Evolutionary conservation across 2,329 filamentous ascomycete genomes (phyloP).

Genomic region (Venturia oleaginea): DNA sequence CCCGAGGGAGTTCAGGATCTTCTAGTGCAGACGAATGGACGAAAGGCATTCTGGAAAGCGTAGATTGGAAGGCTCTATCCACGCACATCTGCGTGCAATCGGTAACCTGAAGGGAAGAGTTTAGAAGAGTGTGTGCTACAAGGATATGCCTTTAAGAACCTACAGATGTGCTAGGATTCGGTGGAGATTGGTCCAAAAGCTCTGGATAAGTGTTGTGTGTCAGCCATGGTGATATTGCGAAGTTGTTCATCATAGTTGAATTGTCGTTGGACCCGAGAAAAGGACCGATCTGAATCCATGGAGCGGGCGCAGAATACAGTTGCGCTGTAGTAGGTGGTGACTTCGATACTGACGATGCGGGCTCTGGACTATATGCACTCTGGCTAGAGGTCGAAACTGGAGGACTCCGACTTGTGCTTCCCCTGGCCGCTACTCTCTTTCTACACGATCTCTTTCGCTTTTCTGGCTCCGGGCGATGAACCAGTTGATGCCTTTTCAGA

Average conservation of each 20-base stretch:
- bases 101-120: too few species aligned
- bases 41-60: background rate
- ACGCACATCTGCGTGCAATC: conserved; percentile 1
- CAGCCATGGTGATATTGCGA: background rate
- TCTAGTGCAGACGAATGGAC: background rate
- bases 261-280: background rate
- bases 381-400: background rate
- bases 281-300: background rate
- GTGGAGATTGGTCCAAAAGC: background rate
- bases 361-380: background rate
- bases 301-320: background rate
- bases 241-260: background rate
- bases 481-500: conserved; percentile 15
- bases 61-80: background rate
- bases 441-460: conserved; percentile 9
- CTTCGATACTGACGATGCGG: background rate
- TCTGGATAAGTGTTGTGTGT: conserved; percentile 3
- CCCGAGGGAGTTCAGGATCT: background rate
- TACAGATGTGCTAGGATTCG: background rate
- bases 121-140: too few species aligned
- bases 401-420: background rate
- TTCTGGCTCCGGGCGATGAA: conserved; percentile 15
- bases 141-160: background rate
- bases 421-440: background rate
- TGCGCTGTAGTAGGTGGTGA: background rate